Base-by-base conservation (phyloP, 192 early-diverging fungal species). In the Martensiomyces pterosporus region DNA sequence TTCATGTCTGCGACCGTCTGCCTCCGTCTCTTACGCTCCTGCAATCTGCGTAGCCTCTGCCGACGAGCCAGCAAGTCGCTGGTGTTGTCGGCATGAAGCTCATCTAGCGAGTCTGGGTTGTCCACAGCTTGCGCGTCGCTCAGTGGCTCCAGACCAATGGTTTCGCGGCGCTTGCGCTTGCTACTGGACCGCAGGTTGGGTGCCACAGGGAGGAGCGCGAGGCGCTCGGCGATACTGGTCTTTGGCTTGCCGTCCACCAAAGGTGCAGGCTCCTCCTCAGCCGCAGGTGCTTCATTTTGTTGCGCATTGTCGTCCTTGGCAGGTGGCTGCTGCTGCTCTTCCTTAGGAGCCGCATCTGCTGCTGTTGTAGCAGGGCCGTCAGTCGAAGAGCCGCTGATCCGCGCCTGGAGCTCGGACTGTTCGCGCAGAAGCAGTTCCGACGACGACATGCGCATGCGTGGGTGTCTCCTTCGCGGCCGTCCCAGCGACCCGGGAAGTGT, bases 11-110 rank as follows among this genome's bases (percentile, higher is more conserved):
- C 63, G 0, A 66, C 35, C 5, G 69, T 73, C 51, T 73, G 62
- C 6, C 69, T 32, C 2, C 69, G 62, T 12, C 63, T 57, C 46
- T 44, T 47, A n/a, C 69, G 69, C 57, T 73, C 69, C 50, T 73
- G 69, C 35, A 61, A 42, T 38, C 69, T 37, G 24, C 55, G 57
- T 41, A 73, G 39, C 2, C 69, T 43, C 49, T 73, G 54, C 9
- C 63, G 54, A 18, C 47, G 69, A 14, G 57, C 55, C 25, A 56
- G 18, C 24, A 57, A 38, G 39, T 57, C 55, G 29, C 29, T 32
- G 6, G 29, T 32, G 29, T 32, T 32, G 29, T 57, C 55, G 8
- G 39, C 32, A 13, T 44, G 24, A 23, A 19, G 18, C 17, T 5
- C 29, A 32, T 29, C 49, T 14, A 39, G 3, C 16, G 39, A 43